These are phyloP conservation scores for Fusarium nisikadoi DNA, from an alignment of 2,329 filamentous ascomycete species.

Conservation along the genomic window DNA sequence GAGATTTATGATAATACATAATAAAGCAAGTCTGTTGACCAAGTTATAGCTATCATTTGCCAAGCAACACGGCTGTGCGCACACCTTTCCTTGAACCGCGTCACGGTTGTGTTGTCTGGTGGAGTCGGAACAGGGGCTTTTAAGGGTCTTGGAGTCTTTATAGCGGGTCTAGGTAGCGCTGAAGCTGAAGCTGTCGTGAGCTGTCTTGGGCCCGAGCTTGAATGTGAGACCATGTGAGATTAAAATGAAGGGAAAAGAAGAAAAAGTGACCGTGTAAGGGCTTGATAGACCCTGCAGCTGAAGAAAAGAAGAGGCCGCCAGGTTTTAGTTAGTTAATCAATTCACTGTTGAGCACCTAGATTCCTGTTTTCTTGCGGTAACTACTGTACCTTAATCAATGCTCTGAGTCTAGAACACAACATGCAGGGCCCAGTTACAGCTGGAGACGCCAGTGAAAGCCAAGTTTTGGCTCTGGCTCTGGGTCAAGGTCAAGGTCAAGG, in stretches of 20 bases:
- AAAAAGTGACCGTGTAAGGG: neutral
- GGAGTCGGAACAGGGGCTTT: neutral
- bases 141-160: constrained; percentile 7
- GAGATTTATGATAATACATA: neutral
- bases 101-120: constrained; percentile 23
- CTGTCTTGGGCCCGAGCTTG: constrained; percentile 5
- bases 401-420: constrained; percentile 22
- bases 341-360: neutral
- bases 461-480: neutral
- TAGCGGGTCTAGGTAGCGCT: constrained; percentile 5
- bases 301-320: neutral
- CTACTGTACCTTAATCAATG: neutral
- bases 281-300: neutral
- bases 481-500: neutral
- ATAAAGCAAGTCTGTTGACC: neutral
- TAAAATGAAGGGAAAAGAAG: neutral
- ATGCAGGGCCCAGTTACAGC: constrained; percentile 31
- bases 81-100: neutral
- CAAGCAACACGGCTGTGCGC: neutral
- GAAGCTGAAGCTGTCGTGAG: constrained; percentile 28
- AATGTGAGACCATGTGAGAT: constrained; percentile 1
- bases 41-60: neutral
- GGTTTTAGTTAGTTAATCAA: neutral
- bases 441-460: constrained; percentile 5
- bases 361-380: neutral